Evolutionary conservation across 768 basidiomycete species (phyloP).

Genomic region (Tylopilus plumbeoviolaceoides): DNA sequence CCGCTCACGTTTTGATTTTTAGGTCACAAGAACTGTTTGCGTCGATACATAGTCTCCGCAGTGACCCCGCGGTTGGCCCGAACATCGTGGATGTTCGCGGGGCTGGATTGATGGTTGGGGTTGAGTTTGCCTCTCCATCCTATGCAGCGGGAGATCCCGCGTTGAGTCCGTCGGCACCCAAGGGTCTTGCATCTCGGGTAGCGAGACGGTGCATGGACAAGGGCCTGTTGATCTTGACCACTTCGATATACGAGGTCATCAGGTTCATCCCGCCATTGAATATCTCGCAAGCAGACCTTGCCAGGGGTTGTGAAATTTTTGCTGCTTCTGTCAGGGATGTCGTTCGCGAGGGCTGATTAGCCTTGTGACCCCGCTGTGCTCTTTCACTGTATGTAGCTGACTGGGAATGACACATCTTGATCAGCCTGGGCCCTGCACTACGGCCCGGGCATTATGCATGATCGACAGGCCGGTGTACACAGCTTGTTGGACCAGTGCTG

Average conservation of each 20-base stretch:
- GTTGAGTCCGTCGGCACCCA: conserved; percentile 34
- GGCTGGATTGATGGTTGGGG: conserved; percentile 81
- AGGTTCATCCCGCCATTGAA: conserved; percentile 94
- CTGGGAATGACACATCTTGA: no score
- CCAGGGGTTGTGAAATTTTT: conserved; percentile 63
- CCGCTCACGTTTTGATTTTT: conserved; percentile 1
- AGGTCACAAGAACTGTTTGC: conserved; percentile 73
- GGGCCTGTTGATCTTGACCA: conserved; percentile 84
- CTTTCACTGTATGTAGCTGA: no score
- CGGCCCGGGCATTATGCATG: no score
- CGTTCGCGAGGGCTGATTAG: conserved; percentile 37
- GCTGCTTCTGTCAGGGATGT: conserved; percentile 68
- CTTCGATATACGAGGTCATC: conserved; percentile 82
- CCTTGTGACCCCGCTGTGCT: not conserved
- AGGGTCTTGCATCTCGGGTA: conserved; percentile 63
- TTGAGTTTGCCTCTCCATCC: conserved; percentile 70
- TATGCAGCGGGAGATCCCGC: conserved; percentile 49
- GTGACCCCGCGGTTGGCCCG: conserved; percentile 47
- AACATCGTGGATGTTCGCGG: conserved; percentile 87
- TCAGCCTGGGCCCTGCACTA: no score
- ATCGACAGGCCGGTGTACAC: no score
- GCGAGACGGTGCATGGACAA: conserved; percentile 80
- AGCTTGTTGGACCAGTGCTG: no score
- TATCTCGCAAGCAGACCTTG: conserved; percentile 70
- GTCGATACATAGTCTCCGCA: conserved; percentile 52